These are phyloP conservation scores for Fusarium secorum DNA, from an alignment of 2,329 filamentous ascomycete species.

Conservation along the genomic window DNA sequence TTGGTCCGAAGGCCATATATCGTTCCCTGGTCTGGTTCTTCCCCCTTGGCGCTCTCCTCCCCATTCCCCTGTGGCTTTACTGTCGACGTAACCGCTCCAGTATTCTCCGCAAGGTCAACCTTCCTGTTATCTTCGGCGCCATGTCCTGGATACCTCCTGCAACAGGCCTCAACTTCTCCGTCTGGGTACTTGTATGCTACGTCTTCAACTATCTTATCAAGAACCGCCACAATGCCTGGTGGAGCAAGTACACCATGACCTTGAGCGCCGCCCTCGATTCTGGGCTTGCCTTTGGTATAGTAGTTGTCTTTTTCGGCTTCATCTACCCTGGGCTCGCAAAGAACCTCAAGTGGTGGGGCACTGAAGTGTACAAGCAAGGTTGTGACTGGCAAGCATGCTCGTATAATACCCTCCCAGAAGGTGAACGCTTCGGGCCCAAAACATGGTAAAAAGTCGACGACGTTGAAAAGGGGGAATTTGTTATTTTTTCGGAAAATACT, in stretches of 20 bases:
- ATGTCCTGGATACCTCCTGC: slow-evolving; percentile 89
- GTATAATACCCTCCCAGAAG: slow-evolving; percentile 69
- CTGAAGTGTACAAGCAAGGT: slow-evolving; percentile 82
- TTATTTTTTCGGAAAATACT: background rate
- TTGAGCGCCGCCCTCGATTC: slow-evolving; percentile 84
- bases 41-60: slow-evolving; percentile 76
- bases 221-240: slow-evolving; percentile 76
- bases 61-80: slow-evolving; percentile 77
- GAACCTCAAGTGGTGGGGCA: slow-evolving; percentile 86
- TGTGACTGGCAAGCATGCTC: slow-evolving; percentile 87
- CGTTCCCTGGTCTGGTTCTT: slow-evolving; percentile 83
- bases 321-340: slow-evolving; percentile 81
- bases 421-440: slow-evolving; percentile 71
- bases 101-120: slow-evolving; percentile 77
- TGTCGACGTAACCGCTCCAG: slow-evolving; percentile 65
- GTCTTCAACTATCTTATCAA: slow-evolving; percentile 82
- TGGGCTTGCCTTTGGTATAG: slow-evolving; percentile 81
- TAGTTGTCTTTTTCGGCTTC: slow-evolving; percentile 86
- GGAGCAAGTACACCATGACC: slow-evolving; percentile 92
- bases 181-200: slow-evolving; percentile 87
- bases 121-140: slow-evolving; percentile 83
- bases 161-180: slow-evolving; percentile 85
- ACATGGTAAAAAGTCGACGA: slow-evolving; percentile 55
- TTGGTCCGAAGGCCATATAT: slow-evolving; percentile 78
- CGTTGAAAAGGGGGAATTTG: background rate